Base-by-base conservation (phyloP, 2,329 filamentous ascomycete species). In the Monilinia aucupariae region DNA sequence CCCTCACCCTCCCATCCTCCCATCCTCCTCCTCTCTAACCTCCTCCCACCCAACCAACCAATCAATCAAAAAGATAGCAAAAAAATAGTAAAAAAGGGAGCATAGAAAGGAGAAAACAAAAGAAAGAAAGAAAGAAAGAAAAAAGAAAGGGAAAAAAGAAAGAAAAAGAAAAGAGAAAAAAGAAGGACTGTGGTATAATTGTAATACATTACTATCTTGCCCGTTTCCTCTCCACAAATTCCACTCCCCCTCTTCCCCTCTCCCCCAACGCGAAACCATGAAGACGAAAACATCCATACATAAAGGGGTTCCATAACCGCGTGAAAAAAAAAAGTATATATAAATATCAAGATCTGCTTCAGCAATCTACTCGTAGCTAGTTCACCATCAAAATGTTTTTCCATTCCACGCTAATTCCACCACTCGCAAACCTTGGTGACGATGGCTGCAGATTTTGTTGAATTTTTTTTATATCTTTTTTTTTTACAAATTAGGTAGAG, bases 401-500 rank as follows among this genome's bases (percentile, higher is more conserved):
- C 39, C 41, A 55, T 48, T 25, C 50, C 34, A 34, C 50, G 27
- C 37, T 43, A 45, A 55, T 61, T 61, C 30, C 27, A 61, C 30
- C 39, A 48, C 15, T 47, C 59, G 50, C 59, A 47, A 47, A 50
- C 25, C 50, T 30, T 61, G 48, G 50, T 61, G 59, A 37, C 59
- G 59, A 50, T 48, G 59, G 54, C 50, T 13, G 59, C 50, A 61
- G 59, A 27, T 53, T 54, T 12, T 55, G 4, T 61, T 47, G n/a
- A 41, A 48, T 48, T 52, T 25, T 25, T 39, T 61, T n/a, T n/a
- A n/a, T n/a, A n/a, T n/a, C 59, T 55, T 55, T 61, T 39, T 55
- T 55, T 61, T 61, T 39, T 55, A 61, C 59, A 61, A 61, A 48
- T 50, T 34, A 34, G 32, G 49, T 59, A 39, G 17, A 6, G 56